phyloP scores from a whole-genome alignment of 192 early-diverging fungal genomes.

The Podila clonocystis region DNA sequence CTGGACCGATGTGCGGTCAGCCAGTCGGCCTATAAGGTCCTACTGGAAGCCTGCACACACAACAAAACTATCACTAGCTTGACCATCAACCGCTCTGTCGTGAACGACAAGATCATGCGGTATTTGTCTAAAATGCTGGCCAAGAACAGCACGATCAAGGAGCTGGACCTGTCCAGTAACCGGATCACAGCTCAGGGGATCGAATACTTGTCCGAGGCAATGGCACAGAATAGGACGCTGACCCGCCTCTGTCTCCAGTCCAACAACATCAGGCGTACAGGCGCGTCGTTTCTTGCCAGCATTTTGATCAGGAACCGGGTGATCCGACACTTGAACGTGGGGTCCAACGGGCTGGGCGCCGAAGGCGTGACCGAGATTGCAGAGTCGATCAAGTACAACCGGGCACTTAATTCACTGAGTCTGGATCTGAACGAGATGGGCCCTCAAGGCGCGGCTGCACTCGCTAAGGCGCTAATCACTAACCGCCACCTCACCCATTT shows the following conservation, averaged over 20 bases:
- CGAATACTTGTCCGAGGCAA: conserved; percentile 18
- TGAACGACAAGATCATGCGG: conserved; percentile 53
- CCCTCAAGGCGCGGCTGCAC: conserved; percentile 8
- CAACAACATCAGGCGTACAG: conserved; percentile 37
- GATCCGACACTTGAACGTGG: conserved; percentile 50
- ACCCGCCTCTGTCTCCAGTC: conserved; percentile 44
- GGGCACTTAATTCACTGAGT: conserved; percentile 33
- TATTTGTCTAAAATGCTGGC: conserved; percentile 34
- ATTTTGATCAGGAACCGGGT: conserved; percentile 39
- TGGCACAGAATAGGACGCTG: conserved; percentile 20
- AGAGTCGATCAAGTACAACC: conserved; percentile 42
- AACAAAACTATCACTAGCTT: conserved; percentile 42
- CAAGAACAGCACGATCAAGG: conserved; percentile 23
- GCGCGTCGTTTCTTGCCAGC: conserved; percentile 23
- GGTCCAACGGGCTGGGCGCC: conserved; percentile 40
- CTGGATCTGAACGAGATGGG: conserved; percentile 53
- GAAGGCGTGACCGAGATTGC: conserved; percentile 29
- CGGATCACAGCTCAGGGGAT: conserved; percentile 35
- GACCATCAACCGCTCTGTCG: conserved; percentile 34
- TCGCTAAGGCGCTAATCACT: conserved; percentile 19
- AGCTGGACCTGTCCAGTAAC: conserved; percentile 46
- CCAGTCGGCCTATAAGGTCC: conserved; percentile 28
- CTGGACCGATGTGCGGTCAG: conserved; percentile 33
- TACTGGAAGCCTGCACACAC: conserved; percentile 26
- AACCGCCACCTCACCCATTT: conserved; percentile 43